Conservation (phyloP, 2,329 filamentous ascomycete genomes). For the Pseudohalonectria lignicola region DNA sequence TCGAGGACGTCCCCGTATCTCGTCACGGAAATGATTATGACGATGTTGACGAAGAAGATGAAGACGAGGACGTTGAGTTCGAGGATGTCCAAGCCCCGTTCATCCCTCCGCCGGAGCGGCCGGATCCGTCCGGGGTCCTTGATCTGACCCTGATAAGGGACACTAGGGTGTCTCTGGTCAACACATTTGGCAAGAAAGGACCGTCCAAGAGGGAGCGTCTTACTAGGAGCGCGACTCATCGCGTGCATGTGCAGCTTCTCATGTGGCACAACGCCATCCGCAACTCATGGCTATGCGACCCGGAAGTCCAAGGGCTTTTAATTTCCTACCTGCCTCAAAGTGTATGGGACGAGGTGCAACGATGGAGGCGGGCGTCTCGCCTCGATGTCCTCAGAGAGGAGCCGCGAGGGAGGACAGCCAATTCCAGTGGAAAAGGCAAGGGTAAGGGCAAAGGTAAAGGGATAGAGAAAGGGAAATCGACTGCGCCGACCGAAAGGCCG, state of each 20-base stretch:
- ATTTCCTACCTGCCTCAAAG: slow-evolving; percentile 60
- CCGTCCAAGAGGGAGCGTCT: slow-evolving; percentile 75
- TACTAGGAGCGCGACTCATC: slow-evolving; percentile 70
- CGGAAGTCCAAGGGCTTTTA: slow-evolving; percentile 63
- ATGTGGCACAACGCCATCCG: slow-evolving; percentile 83
- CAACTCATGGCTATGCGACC: slow-evolving; percentile 75
- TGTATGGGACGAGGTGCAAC: slow-evolving; percentile 62
- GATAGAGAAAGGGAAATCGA: slow-evolving; percentile 26
- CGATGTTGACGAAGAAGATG: slow-evolving; percentile 32
- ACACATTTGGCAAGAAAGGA: slow-evolving; percentile 64
- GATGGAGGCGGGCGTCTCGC: slow-evolving; percentile 60
- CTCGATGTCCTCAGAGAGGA: slow-evolving; percentile 30
- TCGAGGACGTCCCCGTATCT: slow-evolving; percentile 33
- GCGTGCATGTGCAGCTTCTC: slow-evolving; percentile 77
- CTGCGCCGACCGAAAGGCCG: slow-evolving; percentile 20
- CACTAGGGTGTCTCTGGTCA: slow-evolving; percentile 47
- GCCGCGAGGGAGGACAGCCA: background rate
- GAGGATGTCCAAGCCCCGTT: slow-evolving; percentile 40
- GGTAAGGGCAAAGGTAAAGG: slow-evolving; percentile 23
- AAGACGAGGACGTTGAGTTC: slow-evolving; percentile 53
- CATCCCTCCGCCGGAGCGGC: slow-evolving; percentile 27
- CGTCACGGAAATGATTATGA: slow-evolving; percentile 11
- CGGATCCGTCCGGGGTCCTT: slow-evolving; percentile 51
- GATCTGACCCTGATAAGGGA: slow-evolving; percentile 59
- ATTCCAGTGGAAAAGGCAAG: slow-evolving; percentile 8